These are phyloP conservation scores for Puccinellia tenuiflora DNA, from an alignment of 176 grass and related monocot genomes.

Conservation along the genomic window DNA sequence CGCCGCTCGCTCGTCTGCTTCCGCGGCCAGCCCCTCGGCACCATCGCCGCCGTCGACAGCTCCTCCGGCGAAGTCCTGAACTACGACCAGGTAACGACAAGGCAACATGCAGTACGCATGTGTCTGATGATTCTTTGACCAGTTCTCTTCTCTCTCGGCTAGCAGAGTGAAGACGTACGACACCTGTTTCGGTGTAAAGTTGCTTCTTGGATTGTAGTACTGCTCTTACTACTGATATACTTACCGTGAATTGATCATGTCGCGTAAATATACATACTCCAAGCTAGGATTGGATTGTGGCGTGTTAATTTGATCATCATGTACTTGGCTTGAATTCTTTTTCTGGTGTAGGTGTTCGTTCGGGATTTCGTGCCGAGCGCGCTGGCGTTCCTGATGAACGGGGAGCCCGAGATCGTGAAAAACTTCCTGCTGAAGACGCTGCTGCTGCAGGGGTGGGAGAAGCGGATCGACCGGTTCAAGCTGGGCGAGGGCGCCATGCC, in stretches of 20 bases:
- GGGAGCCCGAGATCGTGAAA: slow-evolving; percentile 75
- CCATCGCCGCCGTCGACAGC: slow-evolving; percentile 82
- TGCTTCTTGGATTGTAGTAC: slow-evolving; percentile 10
- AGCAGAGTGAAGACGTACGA: not conserved
- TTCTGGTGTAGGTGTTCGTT: slow-evolving; percentile 60
- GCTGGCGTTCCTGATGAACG: slow-evolving; percentile 93
- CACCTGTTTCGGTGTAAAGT: slow-evolving; percentile 1
- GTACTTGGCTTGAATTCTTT: no score
- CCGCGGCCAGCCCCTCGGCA: slow-evolving; percentile 72
- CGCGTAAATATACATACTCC: not conserved
- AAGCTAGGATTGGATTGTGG: not conserved
- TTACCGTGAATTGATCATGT: not conserved
- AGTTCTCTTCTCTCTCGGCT: not conserved
- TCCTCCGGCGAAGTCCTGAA: slow-evolving; percentile 76
- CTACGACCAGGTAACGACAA: slow-evolving; percentile 73
- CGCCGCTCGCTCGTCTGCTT: slow-evolving; percentile 64
- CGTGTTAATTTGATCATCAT: no score
- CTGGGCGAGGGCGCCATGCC: slow-evolving; percentile 93
- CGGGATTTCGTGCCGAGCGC: slow-evolving; percentile 95
- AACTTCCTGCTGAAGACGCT: slow-evolving; percentile 85
- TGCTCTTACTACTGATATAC: not conserved
- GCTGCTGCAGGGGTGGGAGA: slow-evolving; percentile 86
- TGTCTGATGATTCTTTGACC: not conserved
- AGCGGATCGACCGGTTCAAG: slow-evolving; percentile 93
- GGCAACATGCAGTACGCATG: not conserved